Conservation (phyloP, 1,284 basidiomycete genomes). For the Cryptococcus amylolentus region DNA sequence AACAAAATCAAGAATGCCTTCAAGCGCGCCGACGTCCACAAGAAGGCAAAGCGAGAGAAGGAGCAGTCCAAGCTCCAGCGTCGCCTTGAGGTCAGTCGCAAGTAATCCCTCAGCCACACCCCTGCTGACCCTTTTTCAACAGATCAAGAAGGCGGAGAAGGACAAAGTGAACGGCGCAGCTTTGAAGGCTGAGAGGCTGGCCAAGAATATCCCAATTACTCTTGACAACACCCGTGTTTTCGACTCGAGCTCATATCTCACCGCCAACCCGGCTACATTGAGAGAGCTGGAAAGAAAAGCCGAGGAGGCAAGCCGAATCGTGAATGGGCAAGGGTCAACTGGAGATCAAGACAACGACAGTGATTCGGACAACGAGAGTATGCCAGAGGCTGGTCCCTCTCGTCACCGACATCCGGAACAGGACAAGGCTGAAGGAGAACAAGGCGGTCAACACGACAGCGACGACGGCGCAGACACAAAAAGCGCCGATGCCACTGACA, state of each 20-base stretch:
- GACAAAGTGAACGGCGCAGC: conserved; percentile 34
- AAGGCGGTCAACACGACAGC: conserved; percentile 62
- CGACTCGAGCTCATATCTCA: conserved; percentile 73
- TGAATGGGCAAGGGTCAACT: conserved; percentile 35
- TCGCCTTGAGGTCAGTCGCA: conserved; percentile 63
- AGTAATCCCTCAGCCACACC: background rate
- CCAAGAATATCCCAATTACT: conserved; percentile 81
- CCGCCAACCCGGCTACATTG: conserved; percentile 59
- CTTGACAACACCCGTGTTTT: conserved; percentile 90
- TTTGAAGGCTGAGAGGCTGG: conserved; percentile 65
- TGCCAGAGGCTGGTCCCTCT: conserved; percentile 38
- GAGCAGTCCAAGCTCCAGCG: conserved; percentile 74
- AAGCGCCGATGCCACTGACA: conserved; percentile 11
- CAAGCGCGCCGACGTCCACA: conserved; percentile 71
- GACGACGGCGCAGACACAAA: conserved; percentile 53
- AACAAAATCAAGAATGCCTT: conserved; percentile 72
- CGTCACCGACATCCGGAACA: conserved; percentile 1
- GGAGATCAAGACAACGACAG: conserved; percentile 54
- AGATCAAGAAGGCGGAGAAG: conserved; percentile 44
- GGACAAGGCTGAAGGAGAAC: conserved; percentile 43
- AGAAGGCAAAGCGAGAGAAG: conserved; percentile 75
- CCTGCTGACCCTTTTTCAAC: background rate
- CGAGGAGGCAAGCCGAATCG: conserved; percentile 31
- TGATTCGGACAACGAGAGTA: conserved; percentile 43
- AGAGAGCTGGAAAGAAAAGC: conserved; percentile 38